These are phyloP conservation scores for Fusarium algeriense DNA, from an alignment of 2,329 filamentous ascomycete species.

Conservation along the genomic window DNA sequence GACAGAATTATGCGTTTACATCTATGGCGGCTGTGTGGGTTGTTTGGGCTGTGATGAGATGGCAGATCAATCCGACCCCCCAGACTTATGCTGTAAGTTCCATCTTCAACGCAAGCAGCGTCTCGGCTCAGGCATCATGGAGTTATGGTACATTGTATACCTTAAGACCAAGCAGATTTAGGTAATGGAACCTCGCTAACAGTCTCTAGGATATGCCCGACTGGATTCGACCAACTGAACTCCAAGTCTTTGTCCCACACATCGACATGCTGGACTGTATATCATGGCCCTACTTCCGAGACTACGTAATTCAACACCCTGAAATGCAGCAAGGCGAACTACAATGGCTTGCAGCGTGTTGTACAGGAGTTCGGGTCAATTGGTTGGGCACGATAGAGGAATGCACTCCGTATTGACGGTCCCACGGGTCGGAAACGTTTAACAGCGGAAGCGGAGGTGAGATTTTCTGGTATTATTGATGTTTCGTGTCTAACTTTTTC, in stretches of 20 bases:
- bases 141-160: neutral
- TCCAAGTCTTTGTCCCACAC: conserved; percentile 20
- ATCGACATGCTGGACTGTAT: conserved; percentile 29
- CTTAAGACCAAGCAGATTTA: neutral
- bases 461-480: accelerated
- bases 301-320: conserved; percentile 11
- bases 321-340: conserved; percentile 27
- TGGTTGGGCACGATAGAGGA: conserved; percentile 17
- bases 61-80: conserved; percentile 22
- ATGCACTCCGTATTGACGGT: neutral
- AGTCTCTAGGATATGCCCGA: conserved; percentile 9
- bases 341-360: conserved; percentile 15
- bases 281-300: conserved; percentile 15
- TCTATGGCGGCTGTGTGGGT: conserved; percentile 23
- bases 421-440: neutral
- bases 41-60: conserved; percentile 19
- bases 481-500: neutral
- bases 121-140: too few relatives aligned
- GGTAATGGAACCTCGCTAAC: neutral
- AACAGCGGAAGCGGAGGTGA: conserved; percentile 20
- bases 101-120: too few relatives aligned
- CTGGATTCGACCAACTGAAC: conserved; percentile 20
- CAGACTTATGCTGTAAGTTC: conserved; percentile 21
- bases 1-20: conserved; percentile 15
- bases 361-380: neutral